A percentile compares a stretch with the other conserved stretches of the same genome.
Evolutionary conservation across 768 basidiomycete genomes (phyloP).

Genomic region (Mrakia gelida): DNA sequence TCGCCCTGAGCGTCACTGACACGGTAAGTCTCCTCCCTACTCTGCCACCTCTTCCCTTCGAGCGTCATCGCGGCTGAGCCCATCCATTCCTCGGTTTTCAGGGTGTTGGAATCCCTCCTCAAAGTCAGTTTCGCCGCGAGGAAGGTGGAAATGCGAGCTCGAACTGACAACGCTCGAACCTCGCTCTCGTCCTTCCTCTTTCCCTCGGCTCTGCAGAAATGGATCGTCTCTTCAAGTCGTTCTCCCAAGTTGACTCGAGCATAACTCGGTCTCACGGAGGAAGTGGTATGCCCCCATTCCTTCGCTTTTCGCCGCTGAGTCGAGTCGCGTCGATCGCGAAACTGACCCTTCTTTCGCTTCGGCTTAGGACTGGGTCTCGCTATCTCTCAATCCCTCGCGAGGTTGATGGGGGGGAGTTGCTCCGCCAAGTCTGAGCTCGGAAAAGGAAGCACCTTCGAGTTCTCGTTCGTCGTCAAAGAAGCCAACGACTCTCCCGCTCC

Average conservation of each 20-base stretch:
- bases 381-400: conserved; percentile 18
- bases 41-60: no score
- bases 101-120: conserved; percentile 12
- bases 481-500: background rate
- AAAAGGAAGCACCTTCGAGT: conserved; percentile 21
- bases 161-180: background rate
- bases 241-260: conserved; percentile 20
- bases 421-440: conserved; percentile 9
- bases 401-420: conserved; percentile 9
- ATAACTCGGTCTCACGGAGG: conserved; percentile 20
- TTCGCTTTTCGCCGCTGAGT: background rate
- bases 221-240: conserved; percentile 26
- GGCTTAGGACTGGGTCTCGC: conserved; percentile 17
- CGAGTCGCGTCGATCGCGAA: background rate
- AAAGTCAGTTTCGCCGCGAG: background rate
- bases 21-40: background rate
- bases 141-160: no score
- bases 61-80: no score
- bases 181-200: background rate
- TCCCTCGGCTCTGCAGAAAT: background rate
- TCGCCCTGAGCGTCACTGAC: conserved; percentile 11
- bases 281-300: background rate
- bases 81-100: no score
- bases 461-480: conserved; percentile 13
- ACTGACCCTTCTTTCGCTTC: background rate